Evolutionary conservation across 2,329 filamentous ascomycete species (phyloP).

Genomic region (Cyphellophora europaea): DNA sequence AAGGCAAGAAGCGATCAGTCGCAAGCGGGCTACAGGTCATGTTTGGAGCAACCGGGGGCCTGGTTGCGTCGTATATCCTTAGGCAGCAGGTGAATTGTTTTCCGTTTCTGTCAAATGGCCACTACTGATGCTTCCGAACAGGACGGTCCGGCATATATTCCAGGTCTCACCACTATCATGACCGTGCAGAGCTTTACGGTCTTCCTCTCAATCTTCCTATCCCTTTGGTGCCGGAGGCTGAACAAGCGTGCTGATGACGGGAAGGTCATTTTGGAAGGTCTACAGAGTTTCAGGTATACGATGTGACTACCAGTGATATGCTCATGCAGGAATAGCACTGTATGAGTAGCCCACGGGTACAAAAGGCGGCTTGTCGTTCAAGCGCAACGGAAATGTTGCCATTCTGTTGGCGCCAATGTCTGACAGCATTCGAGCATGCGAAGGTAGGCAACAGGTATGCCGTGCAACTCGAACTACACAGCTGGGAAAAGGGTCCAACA

Average conservation of each 20-base stretch:
- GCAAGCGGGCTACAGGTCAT: conserved; percentile 32
- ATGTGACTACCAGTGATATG: too few relatives aligned
- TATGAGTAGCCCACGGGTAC: too few relatives aligned
- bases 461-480: too few relatives aligned
- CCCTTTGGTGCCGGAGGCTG: conserved; percentile 2
- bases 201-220: not conserved
- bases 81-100: conserved; percentile 6
- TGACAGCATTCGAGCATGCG: too few relatives aligned
- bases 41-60: conserved; percentile 20
- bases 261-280: conserved; percentile 3
- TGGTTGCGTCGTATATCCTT: conserved; percentile 16
- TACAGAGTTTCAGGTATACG: conserved; percentile 6
- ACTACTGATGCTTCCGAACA: conserved; percentile 2
- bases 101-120: not conserved
- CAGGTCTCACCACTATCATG: conserved; percentile 10
- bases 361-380: too few relatives aligned
- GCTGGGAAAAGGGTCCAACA: too few relatives aligned
- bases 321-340: too few relatives aligned
- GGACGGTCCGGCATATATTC: conserved; percentile 17
- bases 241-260: conserved; percentile 5
- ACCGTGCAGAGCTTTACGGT: conserved; percentile 2
- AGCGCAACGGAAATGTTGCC: too few relatives aligned
- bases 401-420: too few relatives aligned
- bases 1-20: conserved; percentile 20
- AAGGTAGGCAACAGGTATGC: too few relatives aligned